phyloP scores from a whole-genome alignment of 371 early-diverging fungal species.

The Lichtheimia corymbifera region DNA sequence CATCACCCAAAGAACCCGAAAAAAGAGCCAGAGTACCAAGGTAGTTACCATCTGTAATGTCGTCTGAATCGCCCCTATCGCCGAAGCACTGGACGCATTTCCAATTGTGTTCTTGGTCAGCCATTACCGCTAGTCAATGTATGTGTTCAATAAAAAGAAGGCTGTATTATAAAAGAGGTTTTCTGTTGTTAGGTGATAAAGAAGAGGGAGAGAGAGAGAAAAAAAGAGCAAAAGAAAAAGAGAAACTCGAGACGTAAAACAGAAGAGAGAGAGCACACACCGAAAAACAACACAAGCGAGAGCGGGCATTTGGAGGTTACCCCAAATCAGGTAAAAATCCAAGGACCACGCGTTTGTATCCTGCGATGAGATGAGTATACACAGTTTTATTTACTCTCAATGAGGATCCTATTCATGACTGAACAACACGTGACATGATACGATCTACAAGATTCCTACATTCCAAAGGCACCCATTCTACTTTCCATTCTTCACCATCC shows the following conservation, averaged over 20 bases:
- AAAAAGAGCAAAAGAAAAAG: not conserved
- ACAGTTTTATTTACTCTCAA: no score
- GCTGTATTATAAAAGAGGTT: not conserved
- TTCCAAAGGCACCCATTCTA: slow-evolving; percentile 40
- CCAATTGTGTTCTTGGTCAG: slow-evolving; percentile 69
- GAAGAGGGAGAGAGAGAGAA: not conserved
- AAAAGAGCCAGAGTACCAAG: not conserved
- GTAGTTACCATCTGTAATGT: slow-evolving; percentile 90
- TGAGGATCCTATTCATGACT: no score
- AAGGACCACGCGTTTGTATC: no score
- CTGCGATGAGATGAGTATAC: no score
- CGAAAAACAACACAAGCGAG: not conserved
- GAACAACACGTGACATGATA: no score
- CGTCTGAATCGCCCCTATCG: slow-evolving; percentile 94
- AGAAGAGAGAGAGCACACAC: not conserved
- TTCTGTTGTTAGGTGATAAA: not conserved
- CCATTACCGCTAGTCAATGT: slow-evolving; percentile 4
- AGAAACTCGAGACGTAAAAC: not conserved
- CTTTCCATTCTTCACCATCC: slow-evolving; percentile 46
- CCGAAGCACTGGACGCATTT: slow-evolving; percentile 97
- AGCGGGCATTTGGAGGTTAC: no score
- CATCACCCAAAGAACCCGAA: not conserved
- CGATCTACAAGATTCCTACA: slow-evolving; percentile 10
- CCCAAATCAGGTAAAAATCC: no score
- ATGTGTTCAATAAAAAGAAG: not conserved